Evolutionary conservation across 306 rosid genomes (phyloP).

Genomic region (Bauhinia variegata): DNA sequence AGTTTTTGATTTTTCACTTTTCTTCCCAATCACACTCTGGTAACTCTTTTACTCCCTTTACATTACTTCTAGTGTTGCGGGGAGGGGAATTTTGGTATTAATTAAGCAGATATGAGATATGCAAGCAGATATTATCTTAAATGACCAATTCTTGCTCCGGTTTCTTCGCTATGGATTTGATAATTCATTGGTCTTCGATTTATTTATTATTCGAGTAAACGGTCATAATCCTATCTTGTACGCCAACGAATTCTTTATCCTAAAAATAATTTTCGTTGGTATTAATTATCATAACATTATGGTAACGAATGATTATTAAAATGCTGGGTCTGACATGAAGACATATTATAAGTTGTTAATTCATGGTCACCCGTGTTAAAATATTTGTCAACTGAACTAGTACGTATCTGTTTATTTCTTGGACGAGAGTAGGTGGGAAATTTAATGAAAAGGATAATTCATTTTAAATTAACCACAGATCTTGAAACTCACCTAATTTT

Average conservation of each 20-base stretch:
- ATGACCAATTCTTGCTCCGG: constrained; percentile 5
- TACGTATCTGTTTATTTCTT: background rate
- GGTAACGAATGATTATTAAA: background rate
- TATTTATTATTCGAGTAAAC: constrained; percentile 18
- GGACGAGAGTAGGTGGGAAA: background rate
- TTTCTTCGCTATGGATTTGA: constrained; percentile 33
- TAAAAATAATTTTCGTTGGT: background rate
- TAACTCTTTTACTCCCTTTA: too few relatives aligned
- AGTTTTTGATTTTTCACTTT: too few relatives aligned
- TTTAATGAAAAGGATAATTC: background rate
- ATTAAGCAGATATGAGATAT: too few relatives aligned
- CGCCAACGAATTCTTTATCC: background rate
- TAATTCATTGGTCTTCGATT: constrained; percentile 19
- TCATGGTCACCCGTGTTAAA: background rate
- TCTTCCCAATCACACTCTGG: too few relatives aligned
- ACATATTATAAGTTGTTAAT: background rate
- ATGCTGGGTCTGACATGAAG: background rate
- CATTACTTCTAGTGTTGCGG: too few relatives aligned
- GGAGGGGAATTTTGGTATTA: too few relatives aligned
- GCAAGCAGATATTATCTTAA: background rate
- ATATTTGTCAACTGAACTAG: background rate
- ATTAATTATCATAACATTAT: too few relatives aligned
- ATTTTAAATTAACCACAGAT: background rate
- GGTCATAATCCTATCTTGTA: constrained; percentile 30
- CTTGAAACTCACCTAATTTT: constrained; percentile 7